These are phyloP conservation scores for Volvox reticuliferus DNA, from an alignment of 139 green algal species.

Conservation along the genomic window DNA sequence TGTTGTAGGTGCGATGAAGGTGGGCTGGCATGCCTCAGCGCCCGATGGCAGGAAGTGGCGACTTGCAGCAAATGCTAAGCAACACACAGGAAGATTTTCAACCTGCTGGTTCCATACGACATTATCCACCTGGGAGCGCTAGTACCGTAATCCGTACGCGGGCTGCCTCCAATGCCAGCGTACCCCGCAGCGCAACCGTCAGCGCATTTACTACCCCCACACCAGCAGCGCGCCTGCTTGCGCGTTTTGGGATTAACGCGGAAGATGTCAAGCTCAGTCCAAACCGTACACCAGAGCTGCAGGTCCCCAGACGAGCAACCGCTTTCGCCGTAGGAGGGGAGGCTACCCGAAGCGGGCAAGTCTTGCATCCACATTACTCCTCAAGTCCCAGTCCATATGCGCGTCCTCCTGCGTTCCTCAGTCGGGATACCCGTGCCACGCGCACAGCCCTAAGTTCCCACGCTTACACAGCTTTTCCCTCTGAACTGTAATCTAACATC, in stretches of 20 bases:
- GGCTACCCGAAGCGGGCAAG: neutral
- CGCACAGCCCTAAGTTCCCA: no score
- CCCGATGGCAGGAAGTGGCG: neutral
- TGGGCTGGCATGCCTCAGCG: neutral
- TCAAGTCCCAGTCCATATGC: no score
- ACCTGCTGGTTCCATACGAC: no score
- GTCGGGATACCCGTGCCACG: no score
- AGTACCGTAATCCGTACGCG: neutral
- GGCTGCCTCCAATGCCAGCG: neutral
- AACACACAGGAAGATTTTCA: no score
- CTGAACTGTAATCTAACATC: no score
- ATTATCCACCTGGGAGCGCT: no score
- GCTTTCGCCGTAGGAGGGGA: neutral
- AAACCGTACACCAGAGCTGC: neutral
- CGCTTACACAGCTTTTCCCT: no score
- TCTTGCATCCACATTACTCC: neutral
- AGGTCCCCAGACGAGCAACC: no score
- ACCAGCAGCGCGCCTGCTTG: neutral
- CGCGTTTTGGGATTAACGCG: neutral
- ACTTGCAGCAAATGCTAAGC: no score
- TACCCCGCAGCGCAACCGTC: neutral
- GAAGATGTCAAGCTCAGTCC: neutral
- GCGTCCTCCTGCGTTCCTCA: no score
- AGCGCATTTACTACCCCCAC: slow-evolving; percentile 5
- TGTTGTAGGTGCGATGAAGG: slow-evolving; percentile 11